phyloP scores from a whole-genome alignment of 2,329 filamentous ascomycete genomes.

The Aspergillus sp. region DNA sequence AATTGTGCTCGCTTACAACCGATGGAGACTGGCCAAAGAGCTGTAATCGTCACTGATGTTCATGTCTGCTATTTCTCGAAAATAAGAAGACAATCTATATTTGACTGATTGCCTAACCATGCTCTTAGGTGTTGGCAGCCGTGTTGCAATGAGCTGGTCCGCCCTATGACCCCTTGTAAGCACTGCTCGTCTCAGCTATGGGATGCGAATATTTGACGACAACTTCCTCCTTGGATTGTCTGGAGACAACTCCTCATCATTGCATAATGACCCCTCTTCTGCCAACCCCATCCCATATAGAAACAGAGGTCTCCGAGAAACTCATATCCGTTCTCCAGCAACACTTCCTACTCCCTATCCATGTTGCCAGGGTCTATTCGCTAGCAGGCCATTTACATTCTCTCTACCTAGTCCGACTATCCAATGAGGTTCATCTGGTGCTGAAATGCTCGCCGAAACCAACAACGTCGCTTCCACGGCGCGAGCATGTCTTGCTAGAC shows the following conservation, averaged over 20 bases:
- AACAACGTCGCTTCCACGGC: constrained; percentile 39
- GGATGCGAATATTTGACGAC: background rate
- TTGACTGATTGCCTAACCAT: background rate
- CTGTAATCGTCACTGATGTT: background rate
- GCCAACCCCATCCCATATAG: constrained; percentile 1
- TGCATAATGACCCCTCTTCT: constrained; percentile 17
- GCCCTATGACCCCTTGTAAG: background rate
- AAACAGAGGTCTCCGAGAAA: constrained; percentile 21
- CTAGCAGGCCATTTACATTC: constrained; percentile 37
- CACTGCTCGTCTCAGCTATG: background rate
- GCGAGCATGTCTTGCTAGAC: constrained; percentile 39
- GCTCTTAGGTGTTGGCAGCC: background rate
- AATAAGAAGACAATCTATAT: background rate
- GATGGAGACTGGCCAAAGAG: constrained; percentile 3
- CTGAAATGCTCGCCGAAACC: constrained; percentile 38
- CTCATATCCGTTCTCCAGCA: constrained; percentile 31
- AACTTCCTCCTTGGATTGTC: background rate
- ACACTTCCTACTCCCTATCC: constrained; percentile 33
- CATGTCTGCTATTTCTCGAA: background rate
- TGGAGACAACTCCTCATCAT: background rate
- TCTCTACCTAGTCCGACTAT: constrained; percentile 36
- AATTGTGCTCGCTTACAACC: constrained; percentile 2
- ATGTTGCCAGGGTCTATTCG: constrained; percentile 26
- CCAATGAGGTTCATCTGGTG: constrained; percentile 38
- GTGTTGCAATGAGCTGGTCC: background rate